Conservation (phyloP, 768 basidiomycete species). For the Flagelloscypha sp. region DNA sequence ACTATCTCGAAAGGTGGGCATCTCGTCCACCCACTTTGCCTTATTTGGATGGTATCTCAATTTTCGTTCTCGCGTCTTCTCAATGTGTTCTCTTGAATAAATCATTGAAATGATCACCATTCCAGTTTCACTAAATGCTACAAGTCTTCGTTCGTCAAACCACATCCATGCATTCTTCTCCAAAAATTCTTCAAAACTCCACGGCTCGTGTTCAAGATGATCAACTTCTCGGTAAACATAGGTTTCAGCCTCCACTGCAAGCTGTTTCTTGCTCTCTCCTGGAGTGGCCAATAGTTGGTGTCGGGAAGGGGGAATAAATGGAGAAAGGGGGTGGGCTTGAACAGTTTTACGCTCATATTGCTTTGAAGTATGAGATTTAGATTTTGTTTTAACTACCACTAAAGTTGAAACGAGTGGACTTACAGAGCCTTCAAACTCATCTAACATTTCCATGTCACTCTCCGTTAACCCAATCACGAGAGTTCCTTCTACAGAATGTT, state of each 20-base stretch:
- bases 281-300: constrained; percentile 28
- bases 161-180: constrained; percentile 70
- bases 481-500: constrained; percentile 69
- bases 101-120: too few relatives aligned
- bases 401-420: too few relatives aligned
- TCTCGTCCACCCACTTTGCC: too few relatives aligned
- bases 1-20: too few relatives aligned
- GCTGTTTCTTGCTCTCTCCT: too few relatives aligned
- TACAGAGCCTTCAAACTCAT: constrained; percentile 78
- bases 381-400: too few relatives aligned
- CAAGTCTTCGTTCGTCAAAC: too few relatives aligned
- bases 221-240: constrained; percentile 58
- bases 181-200: constrained; percentile 82
- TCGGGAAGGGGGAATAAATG: constrained; percentile 26
- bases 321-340: constrained; percentile 45
- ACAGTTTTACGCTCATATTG: constrained; percentile 62
- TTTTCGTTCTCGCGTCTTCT: too few relatives aligned
- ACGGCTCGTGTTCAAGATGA: constrained; percentile 49
- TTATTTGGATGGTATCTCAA: too few relatives aligned
- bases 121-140: too few relatives aligned
- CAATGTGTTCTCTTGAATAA: too few relatives aligned
- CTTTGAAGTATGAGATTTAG: constrained; percentile 27
- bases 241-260: constrained; percentile 49
- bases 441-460: constrained; percentile 58
- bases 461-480: constrained; percentile 65